Base-by-base conservation (phyloP, 1,284 basidiomycete genomes). In the Sutorius eximius region DNA sequence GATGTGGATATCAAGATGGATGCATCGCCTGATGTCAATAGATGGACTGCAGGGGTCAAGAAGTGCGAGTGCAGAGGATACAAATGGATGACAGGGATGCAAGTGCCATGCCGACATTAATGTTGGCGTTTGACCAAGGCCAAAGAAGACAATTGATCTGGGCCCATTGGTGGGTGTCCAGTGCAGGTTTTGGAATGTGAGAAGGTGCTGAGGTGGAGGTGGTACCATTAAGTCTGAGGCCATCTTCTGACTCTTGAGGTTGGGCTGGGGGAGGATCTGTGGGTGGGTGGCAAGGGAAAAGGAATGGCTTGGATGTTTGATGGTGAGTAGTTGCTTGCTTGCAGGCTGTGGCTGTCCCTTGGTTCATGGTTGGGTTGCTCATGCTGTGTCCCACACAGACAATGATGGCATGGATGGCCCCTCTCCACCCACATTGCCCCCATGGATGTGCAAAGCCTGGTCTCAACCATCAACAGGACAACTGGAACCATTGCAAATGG, bases 151-250 rank as follows among this genome's bases (percentile, higher is more conserved):
- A 2, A 56, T 79, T 1, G 83, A 91, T 61, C 63, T 91, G 0
- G 91, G 91, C 3, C 85, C 86, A 3, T 70, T 92, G 29, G 73
- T 93, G 1, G 90, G 89, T 15, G 69, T 74, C 11, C 75, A 82
- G 52, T 73, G 91, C 12, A 88, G 89, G 0, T 90, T 92, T 60
- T 72, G 76, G 64, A 85, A 40, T 71, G 76, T 34, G 83, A 85
- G 64, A 73, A 75, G 57, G 72, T 78, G 1, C 77, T 77, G 5
- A 74, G 6, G 79, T 87, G 42, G 85, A 86, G 71, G 75, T 85
- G 69, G 74, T 75, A 30, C 69, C 69, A 7, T 71, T 69, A 12
- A 61, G 61, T 47, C 55, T 71, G 8, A 20, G 20, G 24, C 16
- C 61, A 10, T 61, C 49, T 53, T 59, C 59, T 46, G 57, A 52